Evolutionary conservation across 345 rosid genomes (phyloP).

Genomic region (Sisymbrium altissimum): DNA sequence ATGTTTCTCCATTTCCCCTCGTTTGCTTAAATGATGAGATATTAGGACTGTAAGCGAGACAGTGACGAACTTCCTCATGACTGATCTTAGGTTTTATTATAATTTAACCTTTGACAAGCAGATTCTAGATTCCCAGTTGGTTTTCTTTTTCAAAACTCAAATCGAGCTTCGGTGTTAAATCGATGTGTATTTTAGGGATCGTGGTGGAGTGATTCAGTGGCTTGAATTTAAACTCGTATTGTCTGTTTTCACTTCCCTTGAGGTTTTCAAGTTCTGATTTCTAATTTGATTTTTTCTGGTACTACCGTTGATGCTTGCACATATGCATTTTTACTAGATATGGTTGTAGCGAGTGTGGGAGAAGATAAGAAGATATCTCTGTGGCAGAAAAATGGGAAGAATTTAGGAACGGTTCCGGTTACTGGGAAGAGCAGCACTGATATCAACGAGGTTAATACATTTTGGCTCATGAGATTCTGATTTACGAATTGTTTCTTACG

Average conservation of each 20-base stretch:
- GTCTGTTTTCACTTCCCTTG: neutral
- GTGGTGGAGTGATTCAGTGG: neutral
- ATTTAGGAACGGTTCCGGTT: slow-evolving; percentile 64
- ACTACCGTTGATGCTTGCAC: neutral
- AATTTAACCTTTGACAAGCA: neutral
- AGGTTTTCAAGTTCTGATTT: neutral
- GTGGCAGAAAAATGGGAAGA: slow-evolving; percentile 80
- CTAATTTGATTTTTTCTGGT: neutral
- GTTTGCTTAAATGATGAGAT: slow-evolving; percentile 2
- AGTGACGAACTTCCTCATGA: neutral
- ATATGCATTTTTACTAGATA: slow-evolving; percentile 41
- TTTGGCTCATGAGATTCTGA: neutral
- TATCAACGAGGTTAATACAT: slow-evolving; percentile 50
- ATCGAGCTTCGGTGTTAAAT: neutral
- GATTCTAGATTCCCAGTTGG: neutral
- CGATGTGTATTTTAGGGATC: neutral
- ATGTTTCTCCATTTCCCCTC: neutral
- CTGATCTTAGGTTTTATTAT: neutral
- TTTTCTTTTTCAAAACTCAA: neutral
- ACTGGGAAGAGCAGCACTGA: slow-evolving; percentile 60
- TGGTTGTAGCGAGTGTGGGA: slow-evolving; percentile 88
- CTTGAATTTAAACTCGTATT: neutral
- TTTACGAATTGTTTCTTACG: neutral
- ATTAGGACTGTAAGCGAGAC: neutral
- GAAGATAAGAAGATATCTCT: slow-evolving; percentile 82